phyloP scores from a whole-genome alignment of 306 rosid species.

The Prunus fruticosa region DNA sequence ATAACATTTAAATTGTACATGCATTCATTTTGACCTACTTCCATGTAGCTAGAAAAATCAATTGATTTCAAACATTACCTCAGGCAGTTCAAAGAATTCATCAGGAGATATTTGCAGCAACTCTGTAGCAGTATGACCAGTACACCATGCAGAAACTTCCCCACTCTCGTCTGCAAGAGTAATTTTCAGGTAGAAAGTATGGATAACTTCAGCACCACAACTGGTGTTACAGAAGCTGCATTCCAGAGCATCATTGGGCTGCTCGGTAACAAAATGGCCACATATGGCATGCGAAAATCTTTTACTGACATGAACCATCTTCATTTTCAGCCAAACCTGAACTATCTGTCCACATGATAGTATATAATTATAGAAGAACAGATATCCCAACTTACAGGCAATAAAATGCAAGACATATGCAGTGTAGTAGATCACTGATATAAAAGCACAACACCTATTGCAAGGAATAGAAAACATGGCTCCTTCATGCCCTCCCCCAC shows the following conservation, averaged over 20 bases:
- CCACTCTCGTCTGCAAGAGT: conserved; percentile 73
- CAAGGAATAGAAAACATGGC: not conserved
- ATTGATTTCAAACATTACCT: conserved; percentile 48
- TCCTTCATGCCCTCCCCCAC: not conserved
- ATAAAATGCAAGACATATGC: not conserved
- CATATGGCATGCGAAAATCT: conserved; percentile 72
- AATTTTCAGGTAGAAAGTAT: conserved; percentile 71
- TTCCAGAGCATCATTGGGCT: conserved; percentile 35
- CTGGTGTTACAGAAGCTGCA: conserved; percentile 67
- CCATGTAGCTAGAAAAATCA: not conserved
- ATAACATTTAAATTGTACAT: not conserved
- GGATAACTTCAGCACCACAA: conserved; percentile 48
- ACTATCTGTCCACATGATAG: conserved; percentile 45
- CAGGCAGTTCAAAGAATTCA: conserved; percentile 75
- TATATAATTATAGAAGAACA: not conserved
- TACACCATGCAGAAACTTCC: conserved; percentile 77
- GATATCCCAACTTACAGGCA: not conserved
- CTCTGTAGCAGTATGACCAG: conserved; percentile 88
- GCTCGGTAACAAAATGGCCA: conserved; percentile 65
- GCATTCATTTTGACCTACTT: not conserved
- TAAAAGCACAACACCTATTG: not conserved
- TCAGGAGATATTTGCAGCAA: conserved; percentile 87
- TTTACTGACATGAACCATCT: conserved; percentile 56
- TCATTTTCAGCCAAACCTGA: conserved; percentile 58
- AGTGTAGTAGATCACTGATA: not conserved